Evolutionary conservation across 176 grass and related monocot genomes (phyloP), one percentile per base, ranked within the genome.

Genomic region (Cenchrus fungigraminus): DNA sequence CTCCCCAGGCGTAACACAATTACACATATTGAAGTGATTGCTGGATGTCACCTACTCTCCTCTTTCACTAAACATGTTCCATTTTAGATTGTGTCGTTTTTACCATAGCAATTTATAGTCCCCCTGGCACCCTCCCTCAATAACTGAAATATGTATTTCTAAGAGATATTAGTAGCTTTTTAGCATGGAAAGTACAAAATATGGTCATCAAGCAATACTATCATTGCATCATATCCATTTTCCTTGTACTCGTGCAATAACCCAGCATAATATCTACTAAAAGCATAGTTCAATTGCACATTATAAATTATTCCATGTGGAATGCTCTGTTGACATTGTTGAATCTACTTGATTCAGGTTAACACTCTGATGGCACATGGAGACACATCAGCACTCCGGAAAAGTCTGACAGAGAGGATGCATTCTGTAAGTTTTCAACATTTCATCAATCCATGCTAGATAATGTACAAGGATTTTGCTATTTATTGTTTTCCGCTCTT

Each of bases 371-470:
- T 92, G 73, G 91, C 96, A 81, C 85, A 71, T 77, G 96, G 96
- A 87, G 89, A 91, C 70, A 89, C 80, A 75, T 89, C 91, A 71
- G 67, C 96, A 86, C 88, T 98, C 78, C 87, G 91, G 51, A 95
- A 98, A 92, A 45, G 90, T 85, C 74, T 92, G 44, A 95, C 93
- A 9, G 93, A 92, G 81, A 95, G 82, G 62, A 94, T 95, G 96
- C 94, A 95, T 83, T 98, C 93, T 84, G 93, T 98, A 95, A 90
- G 89, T 67, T 93, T 88, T 84, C 44, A 28, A 74, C 51, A 55
- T 71, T 22, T 54, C 81, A 16, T 57, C 61, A 85, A 45, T 72
- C 51, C 43, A 45, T 52, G 47, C 6, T 53, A 66, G 50, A 73
- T 50, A 49, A 47, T 91, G 74, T 61, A 31, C 46, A 6, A 19